Evolutionary conservation across 345 rosid species (phyloP).

Genomic region (Citrus hindsii): DNA sequence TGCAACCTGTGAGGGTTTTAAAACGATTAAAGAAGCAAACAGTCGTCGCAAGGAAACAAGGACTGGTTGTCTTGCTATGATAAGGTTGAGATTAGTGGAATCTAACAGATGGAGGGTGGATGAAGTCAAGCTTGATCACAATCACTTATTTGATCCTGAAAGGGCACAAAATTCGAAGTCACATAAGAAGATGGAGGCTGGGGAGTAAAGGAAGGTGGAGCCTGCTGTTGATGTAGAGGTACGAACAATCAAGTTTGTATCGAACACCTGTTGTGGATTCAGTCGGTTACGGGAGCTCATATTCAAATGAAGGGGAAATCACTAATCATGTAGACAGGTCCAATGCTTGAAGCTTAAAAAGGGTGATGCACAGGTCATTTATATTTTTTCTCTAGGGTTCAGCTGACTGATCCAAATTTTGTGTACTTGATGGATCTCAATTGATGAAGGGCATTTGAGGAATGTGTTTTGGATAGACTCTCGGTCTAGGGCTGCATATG

Average conservation of each 20-base stretch:
- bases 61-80: constrained; percentile 88
- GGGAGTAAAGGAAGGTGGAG: constrained; percentile 44
- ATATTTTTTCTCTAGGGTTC: constrained; percentile 57
- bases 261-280: constrained; percentile 45
- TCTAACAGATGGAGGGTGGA: constrained; percentile 80
- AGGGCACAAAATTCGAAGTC: constrained; percentile 67
- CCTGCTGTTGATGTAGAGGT: constrained; percentile 58
- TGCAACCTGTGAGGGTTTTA: constrained; percentile 94
- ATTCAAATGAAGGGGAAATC: constrained; percentile 38
- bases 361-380: constrained; percentile 51
- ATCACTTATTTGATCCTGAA: constrained; percentile 65
- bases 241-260: constrained; percentile 68
- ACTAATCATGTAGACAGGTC: constrained; percentile 26
- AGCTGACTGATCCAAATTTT: constrained; percentile 73
- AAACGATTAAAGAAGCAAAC: constrained; percentile 65
- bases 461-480: constrained; percentile 86
- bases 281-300: constrained; percentile 38
- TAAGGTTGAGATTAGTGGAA: constrained; percentile 64
- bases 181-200: constrained; percentile 57
- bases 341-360: constrained; percentile 51
- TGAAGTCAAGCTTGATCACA: constrained; percentile 74
- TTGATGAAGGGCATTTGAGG: constrained; percentile 60
- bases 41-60: constrained; percentile 75
- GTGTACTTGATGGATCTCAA: constrained; percentile 77
- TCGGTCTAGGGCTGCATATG: constrained; percentile 77